Evolutionary conservation across 306 rosid genomes (phyloP).

Genomic region (Cucurbita argyrosperma): DNA sequence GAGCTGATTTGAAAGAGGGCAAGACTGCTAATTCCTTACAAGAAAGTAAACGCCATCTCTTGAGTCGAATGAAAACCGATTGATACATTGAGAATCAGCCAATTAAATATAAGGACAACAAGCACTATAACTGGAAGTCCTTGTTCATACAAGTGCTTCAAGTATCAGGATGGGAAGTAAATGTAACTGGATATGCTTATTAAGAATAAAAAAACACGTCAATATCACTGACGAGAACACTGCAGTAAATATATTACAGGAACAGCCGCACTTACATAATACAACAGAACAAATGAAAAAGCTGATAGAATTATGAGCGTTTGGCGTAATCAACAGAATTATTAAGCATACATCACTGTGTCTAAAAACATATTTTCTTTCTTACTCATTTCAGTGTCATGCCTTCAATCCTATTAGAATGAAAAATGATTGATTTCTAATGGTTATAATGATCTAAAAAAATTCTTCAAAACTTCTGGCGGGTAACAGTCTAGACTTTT

Average conservation of each 20-base stretch:
- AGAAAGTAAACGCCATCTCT: background rate
- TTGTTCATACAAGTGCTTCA: background rate
- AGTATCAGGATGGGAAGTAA: background rate
- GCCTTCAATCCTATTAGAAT: background rate
- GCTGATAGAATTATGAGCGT: background rate
- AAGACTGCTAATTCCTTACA: background rate
- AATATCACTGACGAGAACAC: background rate
- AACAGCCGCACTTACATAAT: background rate
- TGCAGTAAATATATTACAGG: background rate
- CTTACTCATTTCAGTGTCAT: background rate
- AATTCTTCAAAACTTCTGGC: background rate
- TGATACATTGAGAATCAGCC: background rate
- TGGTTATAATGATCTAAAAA: background rate
- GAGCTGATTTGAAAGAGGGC: background rate
- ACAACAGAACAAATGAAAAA: background rate
- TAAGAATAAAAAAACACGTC: background rate
- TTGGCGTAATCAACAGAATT: background rate
- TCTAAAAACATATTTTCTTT: background rate
- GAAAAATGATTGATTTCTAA: background rate
- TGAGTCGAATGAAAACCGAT: background rate
- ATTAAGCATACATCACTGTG: background rate
- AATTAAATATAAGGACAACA: background rate
- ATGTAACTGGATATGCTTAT: background rate
- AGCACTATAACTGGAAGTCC: background rate
- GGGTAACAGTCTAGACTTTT: background rate